Base-by-base conservation (phyloP, 805 yeast species). In the Candida takata region DNA sequence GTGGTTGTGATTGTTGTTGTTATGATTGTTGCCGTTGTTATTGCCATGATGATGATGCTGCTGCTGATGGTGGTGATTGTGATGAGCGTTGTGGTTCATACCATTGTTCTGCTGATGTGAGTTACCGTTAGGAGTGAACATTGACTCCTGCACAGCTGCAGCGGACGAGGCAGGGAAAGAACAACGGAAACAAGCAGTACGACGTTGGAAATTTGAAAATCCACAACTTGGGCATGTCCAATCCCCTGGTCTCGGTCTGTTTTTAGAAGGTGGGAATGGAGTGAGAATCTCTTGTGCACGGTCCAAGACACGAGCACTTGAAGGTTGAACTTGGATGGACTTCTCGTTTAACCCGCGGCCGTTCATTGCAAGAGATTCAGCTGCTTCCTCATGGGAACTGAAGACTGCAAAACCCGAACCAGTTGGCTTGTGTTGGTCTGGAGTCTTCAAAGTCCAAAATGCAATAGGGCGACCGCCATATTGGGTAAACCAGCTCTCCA, bases 221-320 rank as follows among this genome's bases (percentile, higher is more conserved):
- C 96, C 95, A 67, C 97, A 88, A 6, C 88, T 79, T 18, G 95
- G 95, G 59, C 97, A 88, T n/a, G 84, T 84, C 97, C 97, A 88
- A 57, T 88, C 97, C 15, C 97, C 97, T 0, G 97, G 97, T 53
- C 97, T 70, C 16, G 95, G 95, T 49, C 92, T 70, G 59, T 88
- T 87, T 47, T 85, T 82, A 24, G 79, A 72, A 21, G 81, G 77
- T 12, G 96, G 95, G 61, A 88, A 88, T 4, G 94, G 86, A 0
- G 84, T 71, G 41, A 88, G 64, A 29, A 88, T 72, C 27, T 83
- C 95, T 47, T 77, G 82, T 2, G 95, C 95, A 42, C 77, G 72
- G 45, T 85, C 95, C 32, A 88, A 65, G 3, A 88, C 84, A 27
- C 71, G 63, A 4, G 79, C 71, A 28, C 92, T 79, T 1, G 95